Evolutionary conservation across 441 rosid genomes (phyloP), one percentile per base, ranked within the genome.

Genomic region (Omphalea diandra): DNA sequence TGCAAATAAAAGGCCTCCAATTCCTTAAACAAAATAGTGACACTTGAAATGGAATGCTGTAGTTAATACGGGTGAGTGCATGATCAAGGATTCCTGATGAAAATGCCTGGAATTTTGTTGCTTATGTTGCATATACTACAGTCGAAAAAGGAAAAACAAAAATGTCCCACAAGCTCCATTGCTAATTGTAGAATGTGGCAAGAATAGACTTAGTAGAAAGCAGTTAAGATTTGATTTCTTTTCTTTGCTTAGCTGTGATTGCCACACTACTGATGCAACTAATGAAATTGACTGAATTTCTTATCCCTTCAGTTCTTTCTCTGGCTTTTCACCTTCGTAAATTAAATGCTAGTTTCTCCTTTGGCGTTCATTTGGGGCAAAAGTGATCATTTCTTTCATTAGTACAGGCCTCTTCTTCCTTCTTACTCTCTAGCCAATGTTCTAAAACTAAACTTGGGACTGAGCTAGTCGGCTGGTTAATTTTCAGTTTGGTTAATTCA

Each of bases 1-100:
- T 86, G 86, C 99, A 94, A 72, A 92, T 90, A 97, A 94, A 90
- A 77, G 97, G 92, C 79, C 97, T 94, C 57, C 82, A 89, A 68
- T 94, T 94, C 83, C 96, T 94, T 68, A 74, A 84, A 83, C 94
- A 90, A 67, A 90, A 84, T 62, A 84, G 58, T 3, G 94, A 94
- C 22, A 62, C 83, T 70, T 85, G 65, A 81, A 67, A 24, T 40
- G 38, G 29, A 69, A 36, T 69, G 2, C 35, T 47, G 26, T 24
- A 46, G 29, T 54, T 32, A 33, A 18, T 47, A 31, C 17, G n/a
- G 22, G 50, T 46, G 57, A 55, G 59, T 35, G 27, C 41, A 20
- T 50, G 6, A 43, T 56, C n/a, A 24, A 15, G 31, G 20, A 3
- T 53, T 38, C 43, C 18, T 7, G 32, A 31, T n/a, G 54, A 35